These are phyloP conservation scores for Kurtzmaniella quercitrusa DNA, from an alignment of 1,139 yeast species.

Conservation along the genomic window DNA sequence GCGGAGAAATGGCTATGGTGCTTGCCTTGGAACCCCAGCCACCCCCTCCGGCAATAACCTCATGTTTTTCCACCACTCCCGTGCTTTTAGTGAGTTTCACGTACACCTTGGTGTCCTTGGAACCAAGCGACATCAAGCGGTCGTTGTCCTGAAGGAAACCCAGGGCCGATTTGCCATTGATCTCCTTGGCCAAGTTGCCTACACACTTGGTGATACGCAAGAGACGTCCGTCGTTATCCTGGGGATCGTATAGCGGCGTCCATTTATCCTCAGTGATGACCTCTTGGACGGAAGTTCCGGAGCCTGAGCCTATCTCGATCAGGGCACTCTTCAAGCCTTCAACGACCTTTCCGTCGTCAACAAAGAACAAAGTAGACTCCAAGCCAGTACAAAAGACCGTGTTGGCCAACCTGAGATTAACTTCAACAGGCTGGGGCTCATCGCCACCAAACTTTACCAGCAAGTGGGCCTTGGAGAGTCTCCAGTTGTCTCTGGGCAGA, in stretches of 20 bases:
- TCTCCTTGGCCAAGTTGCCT: slow-evolving; percentile 50
- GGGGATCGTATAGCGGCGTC: slow-evolving; percentile 24
- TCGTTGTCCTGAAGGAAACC: slow-evolving; percentile 42
- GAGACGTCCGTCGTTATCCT: slow-evolving; percentile 10
- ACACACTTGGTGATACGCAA: slow-evolving; percentile 38
- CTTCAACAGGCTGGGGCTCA: slow-evolving; percentile 6
- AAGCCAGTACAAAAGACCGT: slow-evolving; percentile 37
- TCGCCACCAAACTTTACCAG: slow-evolving; percentile 15
- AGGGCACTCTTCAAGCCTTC: slow-evolving; percentile 18
- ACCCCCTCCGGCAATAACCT: slow-evolving; percentile 64
- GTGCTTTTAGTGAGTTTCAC: slow-evolving; percentile 25
- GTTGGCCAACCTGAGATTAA: slow-evolving; percentile 33
- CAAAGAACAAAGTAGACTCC: slow-evolving; percentile 31
- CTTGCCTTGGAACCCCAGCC: slow-evolving; percentile 64
- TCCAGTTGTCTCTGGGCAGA: slow-evolving; percentile 38
- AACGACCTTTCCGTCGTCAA: slow-evolving; percentile 17
- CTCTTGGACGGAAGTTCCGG: no score
- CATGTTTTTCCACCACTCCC: slow-evolving; percentile 21
- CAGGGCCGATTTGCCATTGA: slow-evolving; percentile 49
- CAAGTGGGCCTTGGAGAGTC: slow-evolving; percentile 23
- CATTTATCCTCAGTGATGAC: slow-evolving; percentile 23
- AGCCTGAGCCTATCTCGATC: not conserved
- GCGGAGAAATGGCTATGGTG: slow-evolving; percentile 56
- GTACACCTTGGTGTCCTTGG: slow-evolving; percentile 47
- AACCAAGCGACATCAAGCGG: slow-evolving; percentile 36